Evolutionary conservation across 257 asterid genomes (phyloP), one percentile per base, ranked within the genome.

Genomic region (Asclepias syriaca): DNA sequence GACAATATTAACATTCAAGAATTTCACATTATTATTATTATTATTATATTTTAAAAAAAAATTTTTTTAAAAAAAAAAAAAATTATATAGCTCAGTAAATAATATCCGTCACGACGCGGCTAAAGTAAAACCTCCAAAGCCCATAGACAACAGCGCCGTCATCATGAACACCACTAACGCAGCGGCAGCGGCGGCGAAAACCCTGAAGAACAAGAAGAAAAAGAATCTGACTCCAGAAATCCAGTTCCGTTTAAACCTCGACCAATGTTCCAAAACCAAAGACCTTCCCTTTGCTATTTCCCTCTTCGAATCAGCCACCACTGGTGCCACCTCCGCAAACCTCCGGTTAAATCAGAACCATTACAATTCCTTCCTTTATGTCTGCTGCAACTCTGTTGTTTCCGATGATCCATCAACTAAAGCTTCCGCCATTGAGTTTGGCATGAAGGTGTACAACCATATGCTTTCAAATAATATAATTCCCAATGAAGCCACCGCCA

Each of bases 401-500:
- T 77, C 69, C 78, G 87, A 53, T 79, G 72, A 56, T 56, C 81
- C 85, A 50, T 86, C 74, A 56, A 74, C 83, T 29, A 84, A 85
- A 60, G 16, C 75, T 24, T n/a, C 84, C 39, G 96, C 98, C 2
- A 84, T 93, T 48, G 82, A 84, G 34, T 93, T 91, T 74, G 98
- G 97, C 1, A 87, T 91, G 83, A 82, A 77, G 76, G 72, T 93
- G 57, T 93, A 83, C 75, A 55, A 80, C 50, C 80, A 71, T 14
- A 88, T 81, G 69, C 82, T 61, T 56, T 56, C 77, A 50, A 56
- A 75, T 34, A 69, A 75, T 11, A 71, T 88, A 74, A 83, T 63
- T 79, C 90, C 92, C 4, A 89, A 88, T 65, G 97, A 89, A 83
- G 98, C 97, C 27, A 93, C 97, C 48, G 77, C 85, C 79, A 87